Base-by-base conservation (phyloP, 257 asterid genomes). In the Pogostemon cablin region DNA sequence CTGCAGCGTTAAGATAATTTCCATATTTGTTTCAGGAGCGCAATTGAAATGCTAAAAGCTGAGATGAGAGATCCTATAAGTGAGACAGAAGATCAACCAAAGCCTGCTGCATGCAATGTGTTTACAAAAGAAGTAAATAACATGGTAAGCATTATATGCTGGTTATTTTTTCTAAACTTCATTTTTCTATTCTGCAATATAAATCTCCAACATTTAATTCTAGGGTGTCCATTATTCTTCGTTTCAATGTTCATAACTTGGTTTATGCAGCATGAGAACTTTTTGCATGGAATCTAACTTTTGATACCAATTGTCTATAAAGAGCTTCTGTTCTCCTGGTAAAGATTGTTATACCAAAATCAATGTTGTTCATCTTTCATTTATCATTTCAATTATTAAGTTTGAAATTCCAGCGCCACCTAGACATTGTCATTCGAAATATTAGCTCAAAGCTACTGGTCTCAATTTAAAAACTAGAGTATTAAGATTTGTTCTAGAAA, bases 1-100 rank as follows among this genome's bases (percentile, higher is more conserved):
- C 61, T 53, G 39, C 43, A 15, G 35, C 48, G 62, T 58, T 20
- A 71, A 60, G 34, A 44, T 34, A 11, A n/a, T 56, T 52, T 11
- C 49, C 54, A 42, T 20, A 15, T 77, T 48, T 59, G 53, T 80
- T 79, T 46, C 71, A 95, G 98, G 90, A 89, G 88, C 79, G 96
- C 99, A 3, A 82, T 95, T 78, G 97, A 92, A 81, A 76, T 89
- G 72, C 80, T 89, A 78, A 96, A 90, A 83, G 82, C 86, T 58
- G 98, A 92, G 79, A 78, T 76, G 62, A 83, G 81, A 77, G 87
- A 81, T 17, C 61, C 89, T 63, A 39, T 50, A 25, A 74, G 79
- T 37, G 73, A 68, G 34, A 67, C 34, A 20, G 79, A 72, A 49
- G 80, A 77, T 65, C 87, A 77, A 72, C 85, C 72, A 75, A 83